Conservation (phyloP, 2,329 filamentous ascomycete genomes). For the Metarhizium rileyi region DNA sequence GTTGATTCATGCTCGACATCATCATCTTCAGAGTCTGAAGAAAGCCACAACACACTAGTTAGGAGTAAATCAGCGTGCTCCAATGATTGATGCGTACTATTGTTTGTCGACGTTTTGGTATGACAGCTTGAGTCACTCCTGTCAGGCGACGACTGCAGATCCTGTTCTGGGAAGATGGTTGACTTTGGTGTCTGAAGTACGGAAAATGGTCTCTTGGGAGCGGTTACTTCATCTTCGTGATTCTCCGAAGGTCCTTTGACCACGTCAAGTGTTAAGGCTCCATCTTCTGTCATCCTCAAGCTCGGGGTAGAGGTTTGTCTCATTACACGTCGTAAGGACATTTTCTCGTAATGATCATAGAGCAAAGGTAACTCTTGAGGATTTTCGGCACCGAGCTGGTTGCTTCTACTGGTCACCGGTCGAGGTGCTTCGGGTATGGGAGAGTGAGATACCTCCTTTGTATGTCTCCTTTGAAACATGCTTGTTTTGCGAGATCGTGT, state of each 20-base stretch:
- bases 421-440: conserved; percentile 12
- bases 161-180: conserved; percentile 7
- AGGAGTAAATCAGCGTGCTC: conserved; percentile 42
- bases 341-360: conserved; percentile 50
- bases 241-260: not conserved
- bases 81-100: conserved; percentile 35
- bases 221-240: not conserved
- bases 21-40: conserved; percentile 47
- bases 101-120: conserved; percentile 44
- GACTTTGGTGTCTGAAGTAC: conserved; percentile 14
- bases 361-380: conserved; percentile 37
- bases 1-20: conserved; percentile 12
- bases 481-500: conserved; percentile 15
- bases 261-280: not conserved
- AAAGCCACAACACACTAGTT: conserved; percentile 46
- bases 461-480: conserved; percentile 24
- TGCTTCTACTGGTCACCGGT: conserved; percentile 18
- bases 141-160: conserved; percentile 21
- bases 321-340: conserved; percentile 37
- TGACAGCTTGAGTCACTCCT: conserved; percentile 46
- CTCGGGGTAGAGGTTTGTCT: conserved; percentile 14
- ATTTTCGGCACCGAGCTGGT: conserved; percentile 15
- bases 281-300: not conserved
- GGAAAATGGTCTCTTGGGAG: not conserved
- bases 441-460: conserved; percentile 25